These are phyloP conservation scores for Phaseolus lunatus DNA, from an alignment of 306 rosid genomes.

Conservation along the genomic window DNA sequence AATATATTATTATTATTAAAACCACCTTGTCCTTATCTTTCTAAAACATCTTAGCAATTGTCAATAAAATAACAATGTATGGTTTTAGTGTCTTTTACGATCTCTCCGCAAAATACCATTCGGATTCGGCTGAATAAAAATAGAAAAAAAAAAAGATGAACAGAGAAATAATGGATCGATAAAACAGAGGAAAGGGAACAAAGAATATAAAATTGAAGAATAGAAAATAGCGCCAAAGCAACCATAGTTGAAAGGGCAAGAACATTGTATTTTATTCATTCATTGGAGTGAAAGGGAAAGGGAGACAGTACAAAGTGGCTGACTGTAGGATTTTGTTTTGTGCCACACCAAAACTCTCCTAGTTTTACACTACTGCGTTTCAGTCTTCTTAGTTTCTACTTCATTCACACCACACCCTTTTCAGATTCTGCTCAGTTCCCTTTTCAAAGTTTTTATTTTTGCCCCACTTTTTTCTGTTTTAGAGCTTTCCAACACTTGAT, in stretches of 20 bases:
- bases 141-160: too few species aligned
- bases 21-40: too few species aligned
- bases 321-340: slow-evolving; percentile 33
- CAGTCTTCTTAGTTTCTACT: background rate
- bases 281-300: too few species aligned
- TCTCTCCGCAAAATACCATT: too few species aligned
- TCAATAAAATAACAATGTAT: too few species aligned
- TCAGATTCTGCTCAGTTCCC: background rate
- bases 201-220: background rate
- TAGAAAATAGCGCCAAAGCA: slow-evolving; percentile 26
- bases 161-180: background rate
- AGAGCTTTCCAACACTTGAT: slow-evolving; percentile 37
- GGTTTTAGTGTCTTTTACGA: too few species aligned
- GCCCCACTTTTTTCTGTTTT: background rate
- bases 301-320: too few species aligned
- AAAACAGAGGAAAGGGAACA: background rate
- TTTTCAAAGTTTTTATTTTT: background rate
- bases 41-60: too few species aligned
- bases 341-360: slow-evolving; percentile 16
- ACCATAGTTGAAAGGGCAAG: background rate
- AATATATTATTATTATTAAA: too few species aligned
- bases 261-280: too few species aligned
- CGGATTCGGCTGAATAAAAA: too few species aligned
- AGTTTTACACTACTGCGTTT: background rate
- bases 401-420: background rate